These are phyloP conservation scores for Pythium sp. DNA, from an alignment of 352 stramenopile species.

Conservation along the genomic window DNA sequence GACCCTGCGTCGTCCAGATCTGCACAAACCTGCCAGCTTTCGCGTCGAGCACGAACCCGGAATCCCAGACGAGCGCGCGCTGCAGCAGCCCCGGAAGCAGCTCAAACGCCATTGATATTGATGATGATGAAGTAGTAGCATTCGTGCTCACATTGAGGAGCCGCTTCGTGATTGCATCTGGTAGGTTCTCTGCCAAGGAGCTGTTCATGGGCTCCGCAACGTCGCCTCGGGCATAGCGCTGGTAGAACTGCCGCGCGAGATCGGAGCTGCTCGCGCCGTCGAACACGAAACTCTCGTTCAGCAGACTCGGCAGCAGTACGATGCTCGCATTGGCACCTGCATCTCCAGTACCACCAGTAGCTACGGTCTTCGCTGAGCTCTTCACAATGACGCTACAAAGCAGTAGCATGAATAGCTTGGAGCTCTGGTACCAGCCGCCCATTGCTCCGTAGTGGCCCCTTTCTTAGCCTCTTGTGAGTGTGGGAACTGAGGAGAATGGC, in stretches of 20 bases:
- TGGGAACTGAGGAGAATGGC: neutral
- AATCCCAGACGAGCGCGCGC: conserved; percentile 24
- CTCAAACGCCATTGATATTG: conserved; percentile 6
- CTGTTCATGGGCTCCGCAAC: neutral
- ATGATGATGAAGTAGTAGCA: neutral
- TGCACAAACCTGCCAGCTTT: conserved; percentile 9
- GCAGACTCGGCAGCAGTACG: conserved; percentile 13
- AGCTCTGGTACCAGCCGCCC: neutral
- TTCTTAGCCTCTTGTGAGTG: too few species aligned
- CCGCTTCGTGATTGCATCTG: conserved; percentile 11
- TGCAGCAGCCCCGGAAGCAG: conserved; percentile 20
- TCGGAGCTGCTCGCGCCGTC: conserved; percentile 20
- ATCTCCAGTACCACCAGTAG: conserved; percentile 5
- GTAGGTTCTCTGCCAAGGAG: conserved; percentile 3
- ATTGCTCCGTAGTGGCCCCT: neutral
- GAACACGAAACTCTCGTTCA: conserved; percentile 15
- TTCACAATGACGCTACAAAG: too few species aligned
- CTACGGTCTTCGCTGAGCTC: neutral
- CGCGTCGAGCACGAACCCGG: conserved; percentile 15
- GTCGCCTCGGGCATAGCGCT: conserved; percentile 10
- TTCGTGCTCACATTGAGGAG: neutral
- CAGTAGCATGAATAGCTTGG: neutral
- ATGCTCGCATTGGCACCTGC: neutral
- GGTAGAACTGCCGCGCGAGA: conserved; percentile 30
- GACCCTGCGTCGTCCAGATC: conserved; percentile 13